Percentiles rank a stretch among this genome's conserved stretches.
Evolutionary conservation across 169 alveolate species (phyloP).

Genomic region (Toxoplasma gondii): DNA sequence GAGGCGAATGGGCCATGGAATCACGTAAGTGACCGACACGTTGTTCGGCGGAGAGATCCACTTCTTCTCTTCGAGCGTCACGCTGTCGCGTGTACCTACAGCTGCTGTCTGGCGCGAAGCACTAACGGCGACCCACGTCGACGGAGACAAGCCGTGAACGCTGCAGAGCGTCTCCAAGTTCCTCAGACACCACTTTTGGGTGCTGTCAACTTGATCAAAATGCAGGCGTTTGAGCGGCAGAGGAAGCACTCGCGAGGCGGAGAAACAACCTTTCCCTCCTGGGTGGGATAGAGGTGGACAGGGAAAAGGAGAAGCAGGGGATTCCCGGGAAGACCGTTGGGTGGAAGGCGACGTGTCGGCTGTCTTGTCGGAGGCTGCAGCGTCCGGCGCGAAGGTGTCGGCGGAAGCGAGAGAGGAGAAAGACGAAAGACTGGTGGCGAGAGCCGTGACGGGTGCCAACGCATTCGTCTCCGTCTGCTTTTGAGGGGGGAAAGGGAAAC

Average conservation of each 20-base stretch:
- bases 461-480: neutral
- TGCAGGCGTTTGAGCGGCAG: neutral
- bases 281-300: too few relatives aligned
- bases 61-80: slow-evolving; percentile 56
- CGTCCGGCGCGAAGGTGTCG: too few relatives aligned
- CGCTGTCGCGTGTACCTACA: slow-evolving; percentile 75
- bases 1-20: slow-evolving; percentile 70
- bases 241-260: too few relatives aligned
- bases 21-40: slow-evolving; percentile 66
- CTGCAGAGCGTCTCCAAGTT: slow-evolving; percentile 56
- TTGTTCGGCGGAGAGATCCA: slow-evolving; percentile 75
- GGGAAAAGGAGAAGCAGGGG: too few relatives aligned
- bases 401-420: neutral
- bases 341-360: too few relatives aligned
- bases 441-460: neutral
- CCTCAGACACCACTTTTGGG: slow-evolving; percentile 74
- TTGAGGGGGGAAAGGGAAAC: neutral
- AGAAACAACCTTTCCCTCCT: too few relatives aligned
- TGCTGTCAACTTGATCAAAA: slow-evolving; percentile 73
- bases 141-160: slow-evolving; percentile 36
- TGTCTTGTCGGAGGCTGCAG: too few relatives aligned
- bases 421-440: neutral
- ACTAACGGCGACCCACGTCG: slow-evolving; percentile 66
- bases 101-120: slow-evolving; percentile 73
- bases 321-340: too few relatives aligned